phyloP scores from a whole-genome alignment of 495 filamentous ascomycete genomes.

The Neurospora sp. region DNA sequence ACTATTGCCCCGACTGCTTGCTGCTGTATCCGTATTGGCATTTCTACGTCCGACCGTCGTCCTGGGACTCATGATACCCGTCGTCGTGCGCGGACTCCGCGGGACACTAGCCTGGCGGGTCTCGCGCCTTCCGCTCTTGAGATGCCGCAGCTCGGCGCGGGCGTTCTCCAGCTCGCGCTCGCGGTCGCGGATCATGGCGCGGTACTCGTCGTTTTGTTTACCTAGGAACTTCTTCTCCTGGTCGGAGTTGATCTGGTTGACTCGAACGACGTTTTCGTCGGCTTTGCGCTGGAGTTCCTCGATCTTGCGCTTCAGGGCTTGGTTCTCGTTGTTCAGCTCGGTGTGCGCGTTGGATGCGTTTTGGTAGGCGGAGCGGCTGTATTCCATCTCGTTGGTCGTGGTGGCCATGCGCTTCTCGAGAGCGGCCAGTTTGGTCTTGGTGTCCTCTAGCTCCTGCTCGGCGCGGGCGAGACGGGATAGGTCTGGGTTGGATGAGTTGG shows the following conservation, averaged over 20 bases:
- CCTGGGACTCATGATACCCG: conserved; percentile 33
- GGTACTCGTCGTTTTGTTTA: conserved; percentile 40
- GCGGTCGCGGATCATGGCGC: conserved; percentile 45
- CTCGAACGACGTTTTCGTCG: conserved; percentile 36
- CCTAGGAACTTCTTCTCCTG: conserved; percentile 18
- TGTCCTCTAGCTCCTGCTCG: conserved; percentile 27
- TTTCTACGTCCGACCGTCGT: conserved; percentile 9
- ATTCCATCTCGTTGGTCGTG: conserved; percentile 43
- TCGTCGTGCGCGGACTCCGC: conserved; percentile 33
- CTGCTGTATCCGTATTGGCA: conserved; percentile 14
- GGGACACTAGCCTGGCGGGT: conserved; percentile 39
- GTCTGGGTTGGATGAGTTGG: conserved; percentile 37
- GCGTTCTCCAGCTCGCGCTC: conserved; percentile 46
- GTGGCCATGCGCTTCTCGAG: conserved; percentile 36
- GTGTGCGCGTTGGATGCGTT: conserved; percentile 45
- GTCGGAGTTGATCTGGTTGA: conserved; percentile 43
- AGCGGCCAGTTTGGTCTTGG: conserved; percentile 19
- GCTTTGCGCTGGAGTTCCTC: conserved; percentile 41
- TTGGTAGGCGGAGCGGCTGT: conserved; percentile 53
- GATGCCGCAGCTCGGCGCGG: conserved; percentile 24
- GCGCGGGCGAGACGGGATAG: conserved; percentile 36
- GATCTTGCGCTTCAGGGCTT: conserved; percentile 37
- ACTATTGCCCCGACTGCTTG: conserved; percentile 35
- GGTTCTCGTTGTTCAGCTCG: conserved; percentile 41
- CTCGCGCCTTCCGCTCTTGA: conserved; percentile 42